Conservation (phyloP, 352 stramenopile species). For the Plasmopara viticola region DNA sequence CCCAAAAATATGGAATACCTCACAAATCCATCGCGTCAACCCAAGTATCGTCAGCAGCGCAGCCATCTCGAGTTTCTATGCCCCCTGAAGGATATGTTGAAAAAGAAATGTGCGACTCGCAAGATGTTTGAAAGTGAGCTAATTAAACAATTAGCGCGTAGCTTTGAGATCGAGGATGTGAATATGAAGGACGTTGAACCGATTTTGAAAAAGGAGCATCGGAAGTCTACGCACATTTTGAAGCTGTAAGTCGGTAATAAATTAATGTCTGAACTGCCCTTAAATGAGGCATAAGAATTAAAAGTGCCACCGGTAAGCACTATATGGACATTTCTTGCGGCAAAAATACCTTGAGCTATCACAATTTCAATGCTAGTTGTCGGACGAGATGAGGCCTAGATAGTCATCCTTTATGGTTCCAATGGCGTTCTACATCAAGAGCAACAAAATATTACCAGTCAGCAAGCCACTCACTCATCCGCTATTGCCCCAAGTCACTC, state of each 20-base stretch:
- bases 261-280: slow-evolving; percentile 1
- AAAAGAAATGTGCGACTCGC: slow-evolving; percentile 27
- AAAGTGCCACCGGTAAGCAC: too few species aligned
- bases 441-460: slow-evolving; percentile 4
- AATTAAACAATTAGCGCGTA: slow-evolving; percentile 34
- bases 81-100: slow-evolving; percentile 76
- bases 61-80: slow-evolving; percentile 92
- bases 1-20: slow-evolving; percentile 93
- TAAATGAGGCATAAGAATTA: not conserved
- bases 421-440: slow-evolving; percentile 85
- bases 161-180: slow-evolving; percentile 62
- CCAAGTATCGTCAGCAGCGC: slow-evolving; percentile 90
- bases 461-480: slow-evolving; percentile 2
- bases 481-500: slow-evolving; percentile 3
- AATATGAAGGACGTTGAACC: slow-evolving; percentile 34
- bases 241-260: slow-evolving; percentile 24
- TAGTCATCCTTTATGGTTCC: slow-evolving; percentile 98
- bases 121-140: slow-evolving; percentile 43
- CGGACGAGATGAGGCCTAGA: slow-evolving; percentile 92
- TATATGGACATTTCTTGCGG: not conserved
- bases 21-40: slow-evolving; percentile 91
- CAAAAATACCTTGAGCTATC: slow-evolving; percentile 1
- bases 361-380: slow-evolving; percentile 40
- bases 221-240: slow-evolving; percentile 59
- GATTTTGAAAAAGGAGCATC: slow-evolving; percentile 53